Evolutionary conservation across 345 rosid species (phyloP).

Genomic region (Garcia nutans): DNA sequence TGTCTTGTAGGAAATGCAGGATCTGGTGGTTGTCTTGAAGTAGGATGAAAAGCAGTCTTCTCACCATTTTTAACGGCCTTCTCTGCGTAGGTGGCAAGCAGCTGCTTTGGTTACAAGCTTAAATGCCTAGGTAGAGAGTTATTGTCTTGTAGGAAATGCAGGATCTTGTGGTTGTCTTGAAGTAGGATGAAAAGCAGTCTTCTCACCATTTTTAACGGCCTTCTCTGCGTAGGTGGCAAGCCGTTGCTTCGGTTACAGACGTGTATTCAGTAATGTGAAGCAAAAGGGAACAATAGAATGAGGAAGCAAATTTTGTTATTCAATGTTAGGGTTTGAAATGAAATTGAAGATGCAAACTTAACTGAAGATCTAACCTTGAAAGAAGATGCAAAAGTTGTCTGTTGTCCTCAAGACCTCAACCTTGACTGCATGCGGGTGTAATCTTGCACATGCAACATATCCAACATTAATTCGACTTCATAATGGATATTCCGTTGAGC

Average conservation of each 20-base stretch:
- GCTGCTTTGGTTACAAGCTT: neutral
- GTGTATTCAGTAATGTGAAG: neutral
- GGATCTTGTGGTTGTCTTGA: neutral
- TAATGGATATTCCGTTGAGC: neutral
- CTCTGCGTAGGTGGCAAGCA: neutral
- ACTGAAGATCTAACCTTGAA: no score
- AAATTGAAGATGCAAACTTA: neutral
- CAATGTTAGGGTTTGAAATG: neutral
- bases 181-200: neutral
- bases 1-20: no score
- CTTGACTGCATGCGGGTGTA: constrained; percentile 7
- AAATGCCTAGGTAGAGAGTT: no score
- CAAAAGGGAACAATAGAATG: neutral
- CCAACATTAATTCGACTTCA: neutral
- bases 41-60: neutral
- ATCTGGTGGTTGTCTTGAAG: neutral
- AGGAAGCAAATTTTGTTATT: neutral
- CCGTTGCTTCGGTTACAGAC: neutral
- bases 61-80: neutral
- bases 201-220: neutral
- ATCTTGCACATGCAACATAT: constrained; percentile 1
- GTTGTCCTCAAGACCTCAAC: neutral
- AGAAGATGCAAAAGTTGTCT: neutral
- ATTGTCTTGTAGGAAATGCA: neutral
- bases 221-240: neutral